Evolutionary conservation across 352 stramenopile species (phyloP).

Genomic region (Phytophthora idaei): DNA sequence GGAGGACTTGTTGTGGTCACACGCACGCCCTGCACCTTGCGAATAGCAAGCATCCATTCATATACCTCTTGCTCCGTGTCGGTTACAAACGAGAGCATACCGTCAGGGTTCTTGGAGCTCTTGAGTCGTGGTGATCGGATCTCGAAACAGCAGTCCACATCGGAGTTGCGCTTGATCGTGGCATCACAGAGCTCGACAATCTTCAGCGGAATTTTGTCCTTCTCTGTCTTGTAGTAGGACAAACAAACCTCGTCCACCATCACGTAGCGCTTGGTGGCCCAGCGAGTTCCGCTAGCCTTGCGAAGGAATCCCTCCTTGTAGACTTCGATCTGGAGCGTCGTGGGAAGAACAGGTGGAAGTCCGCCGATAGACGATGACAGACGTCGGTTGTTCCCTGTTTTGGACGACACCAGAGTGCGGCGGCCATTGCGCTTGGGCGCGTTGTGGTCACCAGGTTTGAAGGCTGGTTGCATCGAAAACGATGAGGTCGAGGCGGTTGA

Average conservation of each 20-base stretch:
- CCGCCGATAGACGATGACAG: conserved; percentile 48
- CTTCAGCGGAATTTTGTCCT: conserved; percentile 85
- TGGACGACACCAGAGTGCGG: conserved; percentile 73
- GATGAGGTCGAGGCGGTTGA: conserved; percentile 46
- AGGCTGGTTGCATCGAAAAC: conserved; percentile 63
- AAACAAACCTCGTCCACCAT: conserved; percentile 86
- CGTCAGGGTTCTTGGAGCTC: conserved; percentile 82
- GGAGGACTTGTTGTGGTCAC: conserved; percentile 69
- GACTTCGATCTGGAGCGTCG: conserved; percentile 75
- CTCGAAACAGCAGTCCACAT: conserved; percentile 88
- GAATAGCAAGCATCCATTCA: conserved; percentile 88
- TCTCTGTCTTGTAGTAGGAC: conserved; percentile 87
- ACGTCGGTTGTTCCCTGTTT: conserved; percentile 42
- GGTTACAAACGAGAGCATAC: conserved; percentile 84
- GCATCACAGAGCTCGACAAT: conserved; percentile 86
- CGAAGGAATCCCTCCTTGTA: conserved; percentile 86
- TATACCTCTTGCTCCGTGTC: conserved; percentile 86
- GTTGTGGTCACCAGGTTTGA: conserved; percentile 57
- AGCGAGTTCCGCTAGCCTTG: conserved; percentile 82
- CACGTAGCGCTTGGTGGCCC: conserved; percentile 88
- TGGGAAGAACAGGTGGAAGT: conserved; percentile 62
- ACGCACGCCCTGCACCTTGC: conserved; percentile 84
- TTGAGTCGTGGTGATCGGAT: conserved; percentile 85
- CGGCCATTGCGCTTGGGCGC: conserved; percentile 55
- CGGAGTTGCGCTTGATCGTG: conserved; percentile 80